phyloP scores from a whole-genome alignment of 2,329 filamentous ascomycete genomes.

The Paraphaeosphaeria sporulosa region DNA sequence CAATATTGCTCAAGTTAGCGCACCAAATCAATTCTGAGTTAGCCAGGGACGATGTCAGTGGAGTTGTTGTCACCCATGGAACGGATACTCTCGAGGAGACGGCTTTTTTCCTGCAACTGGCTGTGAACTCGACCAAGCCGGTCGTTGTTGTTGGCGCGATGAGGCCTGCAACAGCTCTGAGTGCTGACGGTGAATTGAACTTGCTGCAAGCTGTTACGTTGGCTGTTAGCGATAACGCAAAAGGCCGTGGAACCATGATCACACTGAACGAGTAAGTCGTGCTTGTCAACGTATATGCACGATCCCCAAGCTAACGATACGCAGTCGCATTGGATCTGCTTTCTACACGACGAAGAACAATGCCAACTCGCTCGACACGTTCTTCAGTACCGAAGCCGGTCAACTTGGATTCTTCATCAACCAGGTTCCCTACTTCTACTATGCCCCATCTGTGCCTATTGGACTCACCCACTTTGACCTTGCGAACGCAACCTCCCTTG shows the following conservation, averaged over 20 bases:
- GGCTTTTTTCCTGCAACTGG: constrained; percentile 68
- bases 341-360: constrained; percentile 69
- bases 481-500: constrained; percentile 56
- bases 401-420: constrained; percentile 66
- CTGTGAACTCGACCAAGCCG: constrained; percentile 65
- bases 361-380: constrained; percentile 69
- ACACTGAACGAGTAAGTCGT: constrained; percentile 62
- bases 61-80: constrained; percentile 69
- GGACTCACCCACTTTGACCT: constrained; percentile 55
- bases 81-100: constrained; percentile 72
- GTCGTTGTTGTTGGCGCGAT: constrained; percentile 69
- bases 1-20: constrained; percentile 58
- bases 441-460: constrained; percentile 54
- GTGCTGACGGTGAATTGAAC: constrained; percentile 70
- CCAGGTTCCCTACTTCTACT: constrained; percentile 68
- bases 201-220: constrained; percentile 67
- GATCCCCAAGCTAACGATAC: neutral
- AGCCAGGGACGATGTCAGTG: constrained; percentile 50
- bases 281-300: neutral
- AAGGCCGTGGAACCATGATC: constrained; percentile 64
- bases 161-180: constrained; percentile 68
- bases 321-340: constrained; percentile 61
- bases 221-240: constrained; percentile 57
- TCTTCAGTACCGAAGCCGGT: constrained; percentile 63
- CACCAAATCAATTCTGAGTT: constrained; percentile 60